Base-by-base conservation (phyloP, 164 flowering plant species). In the Euptelea pleiosperma region DNA sequence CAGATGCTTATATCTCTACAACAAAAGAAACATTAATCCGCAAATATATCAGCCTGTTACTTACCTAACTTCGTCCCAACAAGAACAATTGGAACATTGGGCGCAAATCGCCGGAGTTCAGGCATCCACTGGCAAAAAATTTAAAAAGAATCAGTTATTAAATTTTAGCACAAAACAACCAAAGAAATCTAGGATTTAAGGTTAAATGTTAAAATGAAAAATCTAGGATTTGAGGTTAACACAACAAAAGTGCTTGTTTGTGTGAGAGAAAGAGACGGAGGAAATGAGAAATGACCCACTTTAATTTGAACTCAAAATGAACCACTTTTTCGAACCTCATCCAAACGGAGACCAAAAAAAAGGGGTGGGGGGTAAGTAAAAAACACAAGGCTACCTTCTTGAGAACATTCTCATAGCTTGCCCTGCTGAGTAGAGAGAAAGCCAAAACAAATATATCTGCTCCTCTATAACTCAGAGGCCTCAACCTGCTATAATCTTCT, bases 41-140 rank as follows among this genome's bases (percentile, higher is more conserved):
- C 18, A 25, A 55, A 28, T 24, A 14, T 55, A 15, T 11, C 21
- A 55, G 2, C 26, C 25, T 41, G 24, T 12, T n/a, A 10, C 75
- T 28, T 68, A 89, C 98, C 98, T 73, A 92, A 54, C 61, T 92
- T 92, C 37, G 98, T 92, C 57, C 98, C 98, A 73, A 92, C 98
- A 62, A 92, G 96, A 58, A 92, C 88, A 71, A 92, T 75, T 33
- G 98, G 98, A 65, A 92, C 96, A 66, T 84, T 84, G 5, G 98
- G 96, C n/a, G 97, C 98, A 68, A 89, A 92, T 43, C 96, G 73
- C 14, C 91, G 93, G 59, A 92, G 96, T 66, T 92, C 98, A 8
- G 98, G 98, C 95, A 92, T 92, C 98, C 98, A 92, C 98, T 92
- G 85, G 10, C n/a, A 8, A 48, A 52, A 57, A 34, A 11, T 4